A percentile compares a stretch with the other conserved stretches of the same genome.
Conservation (phyloP, 768 basidiomycete species). For the Calocera viscosa region DNA sequence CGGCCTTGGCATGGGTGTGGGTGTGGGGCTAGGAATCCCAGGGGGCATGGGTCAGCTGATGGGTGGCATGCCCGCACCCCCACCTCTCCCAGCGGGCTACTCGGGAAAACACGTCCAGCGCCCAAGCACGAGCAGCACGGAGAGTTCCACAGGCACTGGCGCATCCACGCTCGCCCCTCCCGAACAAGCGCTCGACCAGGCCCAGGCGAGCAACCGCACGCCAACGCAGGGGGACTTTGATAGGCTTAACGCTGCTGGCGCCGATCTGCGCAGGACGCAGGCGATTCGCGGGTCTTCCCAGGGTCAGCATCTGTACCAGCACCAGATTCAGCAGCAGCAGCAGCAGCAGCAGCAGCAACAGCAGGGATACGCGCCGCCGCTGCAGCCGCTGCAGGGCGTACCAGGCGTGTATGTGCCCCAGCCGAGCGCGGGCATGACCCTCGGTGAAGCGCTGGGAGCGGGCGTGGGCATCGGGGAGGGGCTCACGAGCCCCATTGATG, state of each 20-base stretch:
- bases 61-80: not conserved
- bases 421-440: not conserved
- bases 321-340: not conserved
- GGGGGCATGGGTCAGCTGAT: not conserved
- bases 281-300: not conserved
- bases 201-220: not conserved
- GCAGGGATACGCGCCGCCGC: not conserved
- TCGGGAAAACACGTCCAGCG: constrained; percentile 3
- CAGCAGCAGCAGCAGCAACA: not conserved
- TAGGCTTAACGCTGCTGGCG: not conserved
- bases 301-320: not conserved
- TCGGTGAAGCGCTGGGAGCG: not conserved
- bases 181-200: too few species aligned
- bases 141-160: not conserved
- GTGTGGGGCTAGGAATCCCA: not conserved
- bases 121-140: not conserved
- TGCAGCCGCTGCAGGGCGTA: not conserved
- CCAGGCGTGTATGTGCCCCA: not conserved
- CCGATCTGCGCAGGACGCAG: not conserved
- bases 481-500: constrained; percentile 61
- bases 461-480: not conserved
- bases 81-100: not conserved
- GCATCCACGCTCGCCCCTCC: not conserved
- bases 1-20: not conserved
- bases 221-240: constrained; percentile 1